These are phyloP conservation scores for Phytophthora aleatoria DNA, from an alignment of 352 stramenopile species.

Conservation along the genomic window DNA sequence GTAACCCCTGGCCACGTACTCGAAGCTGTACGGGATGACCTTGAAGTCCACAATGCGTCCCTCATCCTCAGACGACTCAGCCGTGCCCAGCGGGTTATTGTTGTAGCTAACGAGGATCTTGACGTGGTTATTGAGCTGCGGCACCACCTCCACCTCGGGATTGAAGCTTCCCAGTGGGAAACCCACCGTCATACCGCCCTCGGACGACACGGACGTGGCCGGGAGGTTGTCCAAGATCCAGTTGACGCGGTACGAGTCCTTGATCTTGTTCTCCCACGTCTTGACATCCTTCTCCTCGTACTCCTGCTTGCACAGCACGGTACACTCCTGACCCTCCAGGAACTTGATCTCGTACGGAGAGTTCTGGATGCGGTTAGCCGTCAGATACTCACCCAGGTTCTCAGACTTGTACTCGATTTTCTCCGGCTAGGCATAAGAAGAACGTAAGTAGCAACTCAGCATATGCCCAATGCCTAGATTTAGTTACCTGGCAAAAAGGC, in stretches of 20 bases:
- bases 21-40: slow-evolving; percentile 96
- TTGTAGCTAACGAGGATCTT: slow-evolving; percentile 99
- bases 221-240: slow-evolving; percentile 99
- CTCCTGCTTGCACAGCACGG: slow-evolving; percentile 75
- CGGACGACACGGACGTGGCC: slow-evolving; percentile 71
- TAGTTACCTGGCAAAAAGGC: slow-evolving; percentile 91
- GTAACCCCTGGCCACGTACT: slow-evolving; percentile 89
- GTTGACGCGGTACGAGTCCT: slow-evolving; percentile 98
- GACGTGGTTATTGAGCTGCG: slow-evolving; percentile 98
- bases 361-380: slow-evolving; percentile 98
- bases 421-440: slow-evolving; percentile 52
- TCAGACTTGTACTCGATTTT: slow-evolving; percentile 97
- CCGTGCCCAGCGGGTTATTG: slow-evolving; percentile 71
- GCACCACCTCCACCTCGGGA: slow-evolving; percentile 90
- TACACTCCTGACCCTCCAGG: slow-evolving; percentile 72
- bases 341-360: slow-evolving; percentile 97
- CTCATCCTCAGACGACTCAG: slow-evolving; percentile 61
- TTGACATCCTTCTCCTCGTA: slow-evolving; percentile 94
- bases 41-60: slow-evolving; percentile 99
- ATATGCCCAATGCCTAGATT: background rate
- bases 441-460: slow-evolving; percentile 1
- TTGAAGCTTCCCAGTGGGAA: slow-evolving; percentile 92
- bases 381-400: slow-evolving; percentile 99
- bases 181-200: slow-evolving; percentile 75
- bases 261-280: slow-evolving; percentile 94